A percentile compares a stretch with the other conserved stretches of the same genome.
Conservation (phyloP, 202 grass and related monocot genomes). For the Saccharum hybrid region DNA sequence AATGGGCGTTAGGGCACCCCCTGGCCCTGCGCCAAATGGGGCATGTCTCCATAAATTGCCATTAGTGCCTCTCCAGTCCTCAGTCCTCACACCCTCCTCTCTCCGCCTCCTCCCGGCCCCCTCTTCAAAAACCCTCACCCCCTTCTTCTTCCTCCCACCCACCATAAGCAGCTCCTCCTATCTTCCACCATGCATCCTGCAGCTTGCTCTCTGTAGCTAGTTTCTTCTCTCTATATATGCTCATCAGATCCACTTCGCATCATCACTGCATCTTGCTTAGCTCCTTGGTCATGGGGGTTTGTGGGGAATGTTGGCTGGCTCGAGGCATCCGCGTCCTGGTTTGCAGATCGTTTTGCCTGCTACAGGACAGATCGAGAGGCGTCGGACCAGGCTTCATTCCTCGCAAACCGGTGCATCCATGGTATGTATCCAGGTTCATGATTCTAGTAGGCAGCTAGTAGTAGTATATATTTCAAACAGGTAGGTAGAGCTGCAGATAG, state of each 20-base stretch:
- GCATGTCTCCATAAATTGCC: slow-evolving; percentile 79
- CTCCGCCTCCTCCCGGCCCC: neutral
- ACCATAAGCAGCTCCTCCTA: slow-evolving; percentile 10
- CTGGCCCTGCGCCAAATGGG: slow-evolving; percentile 60
- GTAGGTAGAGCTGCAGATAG: too few relatives aligned
- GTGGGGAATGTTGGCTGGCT: slow-evolving; percentile 95
- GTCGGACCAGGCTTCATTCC: slow-evolving; percentile 99
- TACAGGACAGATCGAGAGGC: slow-evolving; percentile 43
- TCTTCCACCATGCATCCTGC: slow-evolving; percentile 13
- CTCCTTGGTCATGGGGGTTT: slow-evolving; percentile 53
- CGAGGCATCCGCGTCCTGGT: slow-evolving; percentile 56
- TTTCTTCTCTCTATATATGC: slow-evolving; percentile 29
- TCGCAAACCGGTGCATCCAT: slow-evolving; percentile 56
- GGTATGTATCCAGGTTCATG: neutral
- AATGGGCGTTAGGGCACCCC: slow-evolving; percentile 49
- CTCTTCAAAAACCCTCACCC: slow-evolving; percentile 45
- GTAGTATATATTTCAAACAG: too few relatives aligned
- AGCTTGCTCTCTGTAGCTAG: neutral
- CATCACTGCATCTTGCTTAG: neutral
- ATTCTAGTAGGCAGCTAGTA: neutral
- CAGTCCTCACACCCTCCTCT: slow-evolving; percentile 31
- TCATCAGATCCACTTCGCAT: neutral
- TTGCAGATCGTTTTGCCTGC: slow-evolving; percentile 24
- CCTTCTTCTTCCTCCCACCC: neutral
- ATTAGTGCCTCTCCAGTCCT: slow-evolving; percentile 53